phyloP scores from a whole-genome alignment of 2,329 filamentous ascomycete genomes.

The Colletotrichum sp. region DNA sequence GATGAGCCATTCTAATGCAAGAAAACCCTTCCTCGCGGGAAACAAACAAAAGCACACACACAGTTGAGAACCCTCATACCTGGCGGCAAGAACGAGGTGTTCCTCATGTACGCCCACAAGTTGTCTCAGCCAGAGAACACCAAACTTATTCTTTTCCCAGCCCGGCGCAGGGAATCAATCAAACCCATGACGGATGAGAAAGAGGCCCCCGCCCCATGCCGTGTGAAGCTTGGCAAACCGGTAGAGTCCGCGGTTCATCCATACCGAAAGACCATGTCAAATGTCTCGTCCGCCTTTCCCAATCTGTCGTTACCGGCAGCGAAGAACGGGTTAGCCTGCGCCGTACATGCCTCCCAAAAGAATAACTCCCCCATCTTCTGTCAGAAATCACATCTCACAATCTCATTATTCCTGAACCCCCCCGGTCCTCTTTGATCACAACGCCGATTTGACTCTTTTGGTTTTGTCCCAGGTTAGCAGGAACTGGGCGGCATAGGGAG shows the following conservation, averaged over 20 bases:
- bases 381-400: slow-evolving; percentile 4
- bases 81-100: background rate
- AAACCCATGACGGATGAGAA: background rate
- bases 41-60: background rate
- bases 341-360: background rate
- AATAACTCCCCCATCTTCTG: background rate
- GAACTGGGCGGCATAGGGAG: background rate
- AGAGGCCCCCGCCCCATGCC: background rate
- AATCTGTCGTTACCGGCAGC: background rate
- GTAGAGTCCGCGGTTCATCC: background rate
- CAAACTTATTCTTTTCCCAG: background rate
- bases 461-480: background rate
- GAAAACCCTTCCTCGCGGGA: background rate
- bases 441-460: background rate
- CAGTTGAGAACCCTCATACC: background rate
- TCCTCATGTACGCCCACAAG: background rate
- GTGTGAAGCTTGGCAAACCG: background rate
- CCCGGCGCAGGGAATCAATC: background rate
- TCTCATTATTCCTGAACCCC: background rate
- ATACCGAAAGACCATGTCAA: background rate
- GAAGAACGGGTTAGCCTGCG: background rate
- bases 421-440: background rate
- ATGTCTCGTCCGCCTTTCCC: background rate
- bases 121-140: background rate
- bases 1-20: background rate